A percentile compares a stretch with the other conserved stretches of the same genome.
phyloP scores from a whole-genome alignment of 1,139 yeast species.

The Candida pseudoviswanathii region DNA sequence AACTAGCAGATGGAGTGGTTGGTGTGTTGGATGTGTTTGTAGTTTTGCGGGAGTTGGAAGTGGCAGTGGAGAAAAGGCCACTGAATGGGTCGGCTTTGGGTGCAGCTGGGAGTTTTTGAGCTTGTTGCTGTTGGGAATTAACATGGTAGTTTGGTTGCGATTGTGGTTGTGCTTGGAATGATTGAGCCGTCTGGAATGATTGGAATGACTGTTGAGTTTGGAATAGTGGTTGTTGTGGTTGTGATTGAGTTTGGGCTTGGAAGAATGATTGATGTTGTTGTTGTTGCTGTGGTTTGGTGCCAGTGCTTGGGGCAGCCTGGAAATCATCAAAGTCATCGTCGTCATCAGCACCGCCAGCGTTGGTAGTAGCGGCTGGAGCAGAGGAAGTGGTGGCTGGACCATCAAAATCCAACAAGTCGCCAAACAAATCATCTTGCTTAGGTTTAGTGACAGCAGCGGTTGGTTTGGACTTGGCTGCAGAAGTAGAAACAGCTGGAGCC shows the following conservation, averaged over 20 bases:
- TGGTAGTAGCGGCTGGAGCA: constrained; percentile 2
- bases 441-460: constrained; percentile 21
- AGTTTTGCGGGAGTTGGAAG: background rate
- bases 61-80: background rate
- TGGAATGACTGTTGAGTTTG: background rate
- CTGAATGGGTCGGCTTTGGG: background rate
- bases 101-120: background rate
- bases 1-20: constrained; percentile 7
- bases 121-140: constrained; percentile 3
- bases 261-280: constrained; percentile 13
- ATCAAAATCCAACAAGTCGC: constrained; percentile 59
- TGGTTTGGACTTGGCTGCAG: constrained; percentile 14
- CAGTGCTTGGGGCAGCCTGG: constrained; percentile 67
- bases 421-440: constrained; percentile 44
- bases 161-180: too few species aligned
- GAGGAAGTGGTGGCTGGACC: constrained; percentile 23
- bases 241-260: constrained; percentile 20
- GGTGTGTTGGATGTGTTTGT: background rate
- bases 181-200: too few species aligned
- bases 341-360: constrained; percentile 38
- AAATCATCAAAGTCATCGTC: constrained; percentile 94
- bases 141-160: background rate
- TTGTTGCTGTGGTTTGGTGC: constrained; percentile 26
- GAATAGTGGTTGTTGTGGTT: constrained; percentile 15
- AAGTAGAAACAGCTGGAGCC: constrained; percentile 46